Evolutionary conservation across 331 rosid genomes (phyloP).

Genomic region (Spiraea crenata): DNA sequence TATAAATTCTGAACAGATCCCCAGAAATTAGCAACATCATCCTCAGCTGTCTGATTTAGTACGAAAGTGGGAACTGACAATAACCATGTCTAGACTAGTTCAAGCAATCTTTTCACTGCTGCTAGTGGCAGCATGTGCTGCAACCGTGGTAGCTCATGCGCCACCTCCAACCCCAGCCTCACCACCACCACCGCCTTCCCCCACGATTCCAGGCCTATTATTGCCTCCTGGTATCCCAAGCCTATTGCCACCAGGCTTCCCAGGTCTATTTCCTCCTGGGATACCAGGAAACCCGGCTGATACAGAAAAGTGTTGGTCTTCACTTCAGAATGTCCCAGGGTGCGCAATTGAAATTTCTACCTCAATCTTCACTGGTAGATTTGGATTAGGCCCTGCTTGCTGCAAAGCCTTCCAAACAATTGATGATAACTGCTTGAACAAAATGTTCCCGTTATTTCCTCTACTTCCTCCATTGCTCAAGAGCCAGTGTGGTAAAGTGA

Average conservation of each 20-base stretch:
- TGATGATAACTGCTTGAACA: slow-evolving; percentile 15
- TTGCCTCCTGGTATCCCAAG: background rate
- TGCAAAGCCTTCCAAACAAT: slow-evolving; percentile 8
- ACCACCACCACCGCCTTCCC: background rate
- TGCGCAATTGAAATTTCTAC: background rate
- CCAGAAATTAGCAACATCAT: no score
- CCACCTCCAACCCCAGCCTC: background rate
- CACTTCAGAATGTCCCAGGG: background rate
- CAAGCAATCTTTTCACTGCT: background rate
- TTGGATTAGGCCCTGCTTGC: slow-evolving; percentile 3
- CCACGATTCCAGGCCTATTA: background rate
- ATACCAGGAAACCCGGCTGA: background rate
- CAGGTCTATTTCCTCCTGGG: background rate
- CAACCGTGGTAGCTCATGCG: background rate
- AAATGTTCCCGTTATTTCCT: slow-evolving; percentile 6
- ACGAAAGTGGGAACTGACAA: background rate
- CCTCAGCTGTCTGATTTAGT: no score
- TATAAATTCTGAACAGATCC: background rate
- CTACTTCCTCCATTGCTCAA: background rate
- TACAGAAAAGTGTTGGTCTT: slow-evolving; percentile 4
- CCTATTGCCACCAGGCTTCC: background rate
- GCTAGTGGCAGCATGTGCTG: background rate
- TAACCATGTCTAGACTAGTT: background rate
- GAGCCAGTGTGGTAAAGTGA: background rate
- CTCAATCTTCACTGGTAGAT: background rate